Conservation (phyloP, 345 rosid genomes). For the Reutealis trisperma region DNA sequence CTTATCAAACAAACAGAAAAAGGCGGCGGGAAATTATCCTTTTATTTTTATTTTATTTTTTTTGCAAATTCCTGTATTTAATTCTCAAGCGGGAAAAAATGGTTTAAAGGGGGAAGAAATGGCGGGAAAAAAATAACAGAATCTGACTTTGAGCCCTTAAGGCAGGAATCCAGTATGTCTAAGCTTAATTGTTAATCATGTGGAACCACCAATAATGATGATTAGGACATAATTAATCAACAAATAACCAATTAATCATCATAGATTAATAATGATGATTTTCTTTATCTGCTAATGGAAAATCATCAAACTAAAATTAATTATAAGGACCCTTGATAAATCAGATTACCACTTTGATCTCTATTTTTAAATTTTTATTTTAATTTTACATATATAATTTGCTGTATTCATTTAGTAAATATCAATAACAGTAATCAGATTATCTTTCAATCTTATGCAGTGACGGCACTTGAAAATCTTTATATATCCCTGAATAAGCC, state of each 20-base stretch:
- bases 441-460: constrained; percentile 39
- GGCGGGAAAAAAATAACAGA: constrained; percentile 15
- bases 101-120: background rate
- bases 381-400: background rate
- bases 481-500: constrained; percentile 56
- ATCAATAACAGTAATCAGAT: background rate
- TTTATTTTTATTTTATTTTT: background rate
- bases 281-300: background rate
- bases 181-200: background rate
- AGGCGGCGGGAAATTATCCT: background rate
- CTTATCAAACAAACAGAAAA: constrained; percentile 25
- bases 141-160: background rate
- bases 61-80: background rate
- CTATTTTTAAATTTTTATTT: no score
- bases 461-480: constrained; percentile 61
- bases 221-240: background rate
- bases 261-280: background rate
- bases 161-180: background rate
- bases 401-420: no score
- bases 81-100: constrained; percentile 2
- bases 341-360: background rate
- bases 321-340: background rate
- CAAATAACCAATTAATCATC: background rate
- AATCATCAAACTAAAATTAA: background rate
- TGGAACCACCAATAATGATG: background rate